phyloP scores from a whole-genome alignment of 2,329 filamentous ascomycete genomes.

The Talaromyces verruculosus region DNA sequence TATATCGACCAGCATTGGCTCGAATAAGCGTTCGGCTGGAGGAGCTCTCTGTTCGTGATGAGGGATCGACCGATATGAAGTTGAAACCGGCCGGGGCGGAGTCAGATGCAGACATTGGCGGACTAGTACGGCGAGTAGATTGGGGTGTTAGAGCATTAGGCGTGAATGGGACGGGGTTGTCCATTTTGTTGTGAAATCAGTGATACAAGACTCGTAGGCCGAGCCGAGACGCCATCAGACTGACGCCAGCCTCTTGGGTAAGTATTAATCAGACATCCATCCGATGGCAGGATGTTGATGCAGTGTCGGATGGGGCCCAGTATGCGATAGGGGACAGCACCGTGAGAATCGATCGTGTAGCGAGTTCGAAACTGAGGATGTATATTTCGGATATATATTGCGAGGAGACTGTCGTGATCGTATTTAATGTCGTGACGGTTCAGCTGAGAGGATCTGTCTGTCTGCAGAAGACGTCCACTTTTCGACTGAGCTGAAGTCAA shows the following conservation, averaged over 20 bases:
- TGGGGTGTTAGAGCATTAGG: slow-evolving; percentile 1
- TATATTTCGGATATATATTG: background rate
- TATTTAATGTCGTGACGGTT: background rate
- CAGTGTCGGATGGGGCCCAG: background rate
- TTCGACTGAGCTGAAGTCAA: background rate
- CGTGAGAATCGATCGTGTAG: background rate
- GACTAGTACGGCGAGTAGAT: background rate
- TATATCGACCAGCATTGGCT: slow-evolving; percentile 30
- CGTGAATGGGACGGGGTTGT: slow-evolving; percentile 14
- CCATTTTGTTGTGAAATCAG: slow-evolving; percentile 15
- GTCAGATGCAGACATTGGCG: slow-evolving; percentile 7
- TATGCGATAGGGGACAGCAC: background rate
- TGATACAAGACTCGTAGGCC: background rate
- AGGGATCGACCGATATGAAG: slow-evolving; percentile 23
- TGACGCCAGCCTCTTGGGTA: slow-evolving; percentile 10
- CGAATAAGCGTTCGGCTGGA: slow-evolving; percentile 27
- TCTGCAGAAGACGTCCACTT: background rate
- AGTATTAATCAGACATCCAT: slow-evolving; percentile 7
- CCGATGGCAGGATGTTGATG: background rate
- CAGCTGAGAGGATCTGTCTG: background rate
- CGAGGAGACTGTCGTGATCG: background rate
- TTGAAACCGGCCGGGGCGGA: slow-evolving; percentile 17
- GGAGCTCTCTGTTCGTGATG: slow-evolving; percentile 19
- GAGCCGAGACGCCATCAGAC: slow-evolving; percentile 15
- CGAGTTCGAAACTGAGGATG: background rate